phyloP scores from a whole-genome alignment of 176 grass and related monocot genomes.

The Oryza meridionalis region DNA sequence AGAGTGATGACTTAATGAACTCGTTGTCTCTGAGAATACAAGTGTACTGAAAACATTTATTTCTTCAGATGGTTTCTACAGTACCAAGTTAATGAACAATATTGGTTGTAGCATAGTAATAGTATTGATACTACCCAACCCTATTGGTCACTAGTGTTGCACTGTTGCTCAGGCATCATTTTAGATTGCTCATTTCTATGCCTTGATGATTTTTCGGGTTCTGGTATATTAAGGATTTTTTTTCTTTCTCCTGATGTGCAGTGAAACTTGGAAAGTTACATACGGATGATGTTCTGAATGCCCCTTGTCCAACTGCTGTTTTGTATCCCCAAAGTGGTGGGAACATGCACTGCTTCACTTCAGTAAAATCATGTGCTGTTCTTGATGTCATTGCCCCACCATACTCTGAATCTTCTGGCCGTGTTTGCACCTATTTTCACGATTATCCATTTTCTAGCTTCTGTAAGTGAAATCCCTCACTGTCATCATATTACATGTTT shows the following conservation, averaged over 20 bases:
- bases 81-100: background rate
- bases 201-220: background rate
- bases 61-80: conserved; percentile 5
- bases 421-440: conserved; percentile 68
- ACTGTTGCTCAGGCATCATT: background rate
- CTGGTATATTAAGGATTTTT: background rate
- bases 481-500: background rate
- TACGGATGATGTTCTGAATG: conserved; percentile 57
- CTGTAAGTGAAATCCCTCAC: conserved; percentile 54
- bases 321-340: conserved; percentile 75
- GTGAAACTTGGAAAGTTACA: conserved; percentile 72
- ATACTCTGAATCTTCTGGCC: conserved; percentile 56
- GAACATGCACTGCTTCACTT: conserved; percentile 79
- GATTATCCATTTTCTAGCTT: conserved; percentile 72
- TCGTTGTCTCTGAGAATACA: conserved; percentile 10
- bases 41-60: background rate
- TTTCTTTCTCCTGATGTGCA: conserved; percentile 36
- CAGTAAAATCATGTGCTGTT: conserved; percentile 76
- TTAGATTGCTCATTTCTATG: conserved; percentile 2
- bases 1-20: background rate
- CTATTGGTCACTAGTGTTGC: background rate
- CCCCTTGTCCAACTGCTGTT: conserved; percentile 63
- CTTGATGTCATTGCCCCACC: conserved; percentile 77
- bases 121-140: background rate
- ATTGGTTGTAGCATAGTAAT: background rate